A percentile compares a stretch with the other conserved stretches of the same genome.
These are phyloP conservation scores for Boletus fagicola DNA, from an alignment of 768 basidiomycete genomes.

Conservation along the genomic window DNA sequence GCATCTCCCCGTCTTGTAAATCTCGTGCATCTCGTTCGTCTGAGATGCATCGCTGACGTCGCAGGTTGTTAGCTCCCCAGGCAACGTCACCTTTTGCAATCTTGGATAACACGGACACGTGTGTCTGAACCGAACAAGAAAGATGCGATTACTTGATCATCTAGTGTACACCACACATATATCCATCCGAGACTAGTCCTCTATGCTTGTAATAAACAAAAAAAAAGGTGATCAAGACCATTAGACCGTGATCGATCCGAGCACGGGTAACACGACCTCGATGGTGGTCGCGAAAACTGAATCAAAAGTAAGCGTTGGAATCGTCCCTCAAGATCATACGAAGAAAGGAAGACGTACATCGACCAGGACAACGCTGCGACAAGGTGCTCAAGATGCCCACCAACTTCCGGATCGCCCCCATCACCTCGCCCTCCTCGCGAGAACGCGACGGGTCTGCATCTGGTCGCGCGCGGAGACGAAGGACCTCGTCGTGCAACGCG, in stretches of 20 bases:
- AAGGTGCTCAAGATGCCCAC: constrained; percentile 16
- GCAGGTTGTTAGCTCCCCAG: constrained; percentile 20
- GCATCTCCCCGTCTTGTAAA: constrained; percentile 27
- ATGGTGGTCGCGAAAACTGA: constrained; percentile 24
- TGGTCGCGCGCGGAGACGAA: constrained; percentile 15
- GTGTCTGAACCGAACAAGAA: constrained; percentile 1
- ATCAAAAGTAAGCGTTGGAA: not conserved
- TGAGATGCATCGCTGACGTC: not conserved
- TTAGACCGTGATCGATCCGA: constrained; percentile 19
- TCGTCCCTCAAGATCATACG: not conserved
- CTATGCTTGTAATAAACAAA: not conserved
- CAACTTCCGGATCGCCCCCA: constrained; percentile 16
- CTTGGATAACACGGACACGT: constrained; percentile 21
- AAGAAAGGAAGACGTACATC: constrained; percentile 17
- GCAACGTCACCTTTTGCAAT: constrained; percentile 28
- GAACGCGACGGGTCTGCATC: constrained; percentile 3
- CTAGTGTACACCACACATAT: not conserved
- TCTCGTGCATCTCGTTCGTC: not conserved
- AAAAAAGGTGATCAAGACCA: not conserved
- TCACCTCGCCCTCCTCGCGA: constrained; percentile 15
- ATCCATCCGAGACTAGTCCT: not conserved
- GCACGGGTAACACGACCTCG: constrained; percentile 26
- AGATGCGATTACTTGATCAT: not conserved
- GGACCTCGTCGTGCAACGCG: constrained; percentile 21
- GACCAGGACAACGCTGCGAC: constrained; percentile 17